A percentile compares a stretch with the other conserved stretches of the same genome.
phyloP scores from a whole-genome alignment of 805 yeast species.

The Wickerhamomyces alni region DNA sequence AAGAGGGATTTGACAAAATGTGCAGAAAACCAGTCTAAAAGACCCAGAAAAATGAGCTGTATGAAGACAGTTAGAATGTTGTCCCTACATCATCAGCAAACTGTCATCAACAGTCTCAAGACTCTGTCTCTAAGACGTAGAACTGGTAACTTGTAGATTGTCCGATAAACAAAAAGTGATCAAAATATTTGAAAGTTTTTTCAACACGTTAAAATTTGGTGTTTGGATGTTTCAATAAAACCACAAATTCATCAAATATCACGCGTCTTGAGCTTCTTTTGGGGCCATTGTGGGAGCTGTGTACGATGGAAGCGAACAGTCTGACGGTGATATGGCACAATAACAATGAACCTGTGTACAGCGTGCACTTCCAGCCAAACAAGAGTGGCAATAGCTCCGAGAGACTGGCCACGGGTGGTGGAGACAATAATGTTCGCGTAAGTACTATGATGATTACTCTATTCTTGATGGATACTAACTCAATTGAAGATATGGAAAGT shows the following conservation, averaged over 20 bases:
- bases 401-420: constrained; percentile 86
- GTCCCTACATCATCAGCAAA: background rate
- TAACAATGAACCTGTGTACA: constrained; percentile 67
- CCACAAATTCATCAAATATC: background rate
- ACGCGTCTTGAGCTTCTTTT: background rate
- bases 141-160: too few relatives aligned
- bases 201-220: background rate
- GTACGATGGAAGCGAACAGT: constrained; percentile 34
- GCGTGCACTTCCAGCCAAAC: constrained; percentile 55
- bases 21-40: too few relatives aligned
- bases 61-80: background rate
- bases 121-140: too few relatives aligned
- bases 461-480: too few relatives aligned
- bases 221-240: constrained; percentile 1
- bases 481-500: constrained; percentile 30
- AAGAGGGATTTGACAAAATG: constrained; percentile 39
- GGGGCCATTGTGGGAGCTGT: background rate
- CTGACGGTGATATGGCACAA: constrained; percentile 70
- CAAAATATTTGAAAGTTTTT: too few relatives aligned
- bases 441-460: constrained; percentile 14
- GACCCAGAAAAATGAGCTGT: too few relatives aligned
- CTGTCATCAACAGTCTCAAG: background rate
- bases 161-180: too few relatives aligned
- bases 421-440: constrained; percentile 82
- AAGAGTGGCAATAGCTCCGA: constrained; percentile 19